Base-by-base conservation (phyloP, 148 eudicot species). In the Camellia sinensis region DNA sequence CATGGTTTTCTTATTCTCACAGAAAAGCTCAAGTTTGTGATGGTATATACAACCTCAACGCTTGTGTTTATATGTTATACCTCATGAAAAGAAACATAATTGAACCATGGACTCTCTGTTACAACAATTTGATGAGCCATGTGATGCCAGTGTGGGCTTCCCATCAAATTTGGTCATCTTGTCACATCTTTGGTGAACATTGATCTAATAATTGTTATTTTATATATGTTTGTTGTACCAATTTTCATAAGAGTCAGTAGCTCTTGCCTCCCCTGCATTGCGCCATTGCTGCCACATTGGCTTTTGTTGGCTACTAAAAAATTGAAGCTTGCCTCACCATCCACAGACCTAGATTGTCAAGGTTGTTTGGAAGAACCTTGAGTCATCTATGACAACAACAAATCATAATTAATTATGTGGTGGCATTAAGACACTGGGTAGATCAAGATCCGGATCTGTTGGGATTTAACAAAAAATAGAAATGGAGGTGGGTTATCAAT, bases 1-100 rank as follows among this genome's bases (percentile, higher is more conserved):
- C 90, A 88, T 88, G 46, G 74, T 4, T 19, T 57, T 29, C 37
- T 50, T 17, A 7, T 57, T 8, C 41, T 60, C 5, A n/a, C 37
- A 2, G n/a, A 66, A 8, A 11, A 40, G 40, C 59, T 63, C 7
- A 9, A 78, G 37, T 44, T 61, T 76, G 48, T 61, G 72, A 29
- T 67, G 19, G 65, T 50, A 10, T 12, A 5, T 11, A 2, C 3
- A 70, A 56, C 17, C 70, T 68, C 80, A 2, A 13, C 54, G 52
- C 52, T 44, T 7, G 3, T 17, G 7, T 79, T 71, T 79, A 17
- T 70, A 79, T 29, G 29, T 79, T 79, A 79, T 18, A 29, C 37
- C 11, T 18, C 11, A 70, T 9, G 50, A 71, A 29, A 48, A 44
- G 67, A 59, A 21, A 45, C 74, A 76, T 22, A 22, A 67, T 57